Base-by-base conservation (phyloP, 768 basidiomycete species). In the Lentinula sp. region DNA sequence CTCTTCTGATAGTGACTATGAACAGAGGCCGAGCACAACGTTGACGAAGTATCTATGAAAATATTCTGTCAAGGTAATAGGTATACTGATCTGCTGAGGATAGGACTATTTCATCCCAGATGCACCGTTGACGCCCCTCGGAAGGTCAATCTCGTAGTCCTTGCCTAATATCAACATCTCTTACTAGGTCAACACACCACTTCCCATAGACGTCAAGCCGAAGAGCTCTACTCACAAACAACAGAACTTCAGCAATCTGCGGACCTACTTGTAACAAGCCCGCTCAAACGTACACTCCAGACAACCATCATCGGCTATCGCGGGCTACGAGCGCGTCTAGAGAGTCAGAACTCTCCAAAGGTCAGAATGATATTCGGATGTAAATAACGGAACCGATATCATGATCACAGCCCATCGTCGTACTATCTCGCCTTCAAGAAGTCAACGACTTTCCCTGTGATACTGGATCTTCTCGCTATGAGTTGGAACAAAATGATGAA, bases 251-350 rank as follows among this genome's bases (percentile, higher is more conserved):
- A 59, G 33, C 32, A 46, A 59, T 35, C 13, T 37, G 57, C 45
- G 0, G 57, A 59, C 16, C 57, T 59, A 3, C 57, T 59, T 8
- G 57, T 59, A 20, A 33, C 57, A 7, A 59, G 57, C 37, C 57
- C 57, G 10, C 36, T 59, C 23, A 59, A 59, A 35, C 57, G 57
- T 13, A 59, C 57, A 16, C 46, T 59, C 6, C 57, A 59, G n/a
- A 59, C 57, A 20, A 59, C 57, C 13, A 48, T 59, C 10, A 50
- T 59, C 15, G 57, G 57, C n/a, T 59, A 48, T 49, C 57, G 45
- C 8, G 45, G 33, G 5, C 10, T 59, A n/a, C 48, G 37, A 13
- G 32, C 57, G 13, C 57, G 57, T 35, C 33, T 59, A n/a, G 57
- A 59, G n/a, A 48, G n/a, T 20, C 45, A 59, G 39, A 39, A 49